A percentile compares a stretch with the other conserved stretches of the same genome.
Conservation (phyloP, 257 asterid species). For the Gentiana straminea region DNA sequence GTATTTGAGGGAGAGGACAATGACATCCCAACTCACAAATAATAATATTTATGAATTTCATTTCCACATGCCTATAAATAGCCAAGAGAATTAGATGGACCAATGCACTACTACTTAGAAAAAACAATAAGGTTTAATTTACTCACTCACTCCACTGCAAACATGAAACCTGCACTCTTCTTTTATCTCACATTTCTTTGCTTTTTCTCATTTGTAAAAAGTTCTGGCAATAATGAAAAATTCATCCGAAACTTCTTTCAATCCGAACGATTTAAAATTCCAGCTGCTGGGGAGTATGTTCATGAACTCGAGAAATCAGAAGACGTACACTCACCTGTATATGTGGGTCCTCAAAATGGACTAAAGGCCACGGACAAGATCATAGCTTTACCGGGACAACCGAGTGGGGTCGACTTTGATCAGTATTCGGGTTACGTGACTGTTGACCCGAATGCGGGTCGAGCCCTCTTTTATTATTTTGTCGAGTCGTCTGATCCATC, state of each 20-base stretch:
- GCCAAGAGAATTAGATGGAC: no score
- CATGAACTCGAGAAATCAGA: neutral
- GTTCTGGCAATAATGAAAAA: neutral
- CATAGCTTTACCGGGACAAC: conserved; percentile 27
- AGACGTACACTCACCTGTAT: conserved; percentile 3
- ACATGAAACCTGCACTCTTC: neutral
- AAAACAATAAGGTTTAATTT: no score
- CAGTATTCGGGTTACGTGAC: conserved; percentile 32
- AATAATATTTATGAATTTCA: no score
- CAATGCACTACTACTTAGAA: no score
- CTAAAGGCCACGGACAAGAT: conserved; percentile 10
- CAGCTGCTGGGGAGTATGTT: neutral
- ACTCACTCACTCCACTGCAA: neutral
- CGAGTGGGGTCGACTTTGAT: conserved; percentile 18
- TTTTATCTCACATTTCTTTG: neutral
- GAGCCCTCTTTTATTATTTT: conserved; percentile 30
- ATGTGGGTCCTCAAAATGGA: conserved; percentile 7
- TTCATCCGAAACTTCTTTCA: neutral
- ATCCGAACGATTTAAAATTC: neutral
- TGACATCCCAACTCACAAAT: conserved; percentile 15
- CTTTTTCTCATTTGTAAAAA: conserved; percentile 2
- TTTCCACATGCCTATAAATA: no score
- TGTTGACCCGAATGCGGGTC: conserved; percentile 16
- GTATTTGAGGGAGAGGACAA: conserved; percentile 9
- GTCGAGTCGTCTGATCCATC: conserved; percentile 25